Evolutionary conservation across 2,329 filamentous ascomycete species (phyloP), one percentile per base, ranked within the genome.

Genomic region (Trichoderma guizhouense): DNA sequence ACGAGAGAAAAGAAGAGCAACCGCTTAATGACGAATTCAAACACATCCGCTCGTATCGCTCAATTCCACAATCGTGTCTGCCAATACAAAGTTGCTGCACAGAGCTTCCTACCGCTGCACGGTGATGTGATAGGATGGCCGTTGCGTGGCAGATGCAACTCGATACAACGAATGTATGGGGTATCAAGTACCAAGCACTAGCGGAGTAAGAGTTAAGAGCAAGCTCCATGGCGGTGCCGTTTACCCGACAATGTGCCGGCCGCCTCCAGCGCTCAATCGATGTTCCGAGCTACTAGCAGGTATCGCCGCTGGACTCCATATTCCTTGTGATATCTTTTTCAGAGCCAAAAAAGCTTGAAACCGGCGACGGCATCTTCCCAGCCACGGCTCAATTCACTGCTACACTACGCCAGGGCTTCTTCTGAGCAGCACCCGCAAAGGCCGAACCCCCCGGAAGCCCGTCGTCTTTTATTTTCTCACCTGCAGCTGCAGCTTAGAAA

Each of bases 161-260:
- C 65, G 65, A 60, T 28, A 9, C 32, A n/a, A 6, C 15, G 15
- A 60, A 43, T 43, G 15, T 24, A 30, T 26, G 24, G 21, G 32
- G 60, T 62, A 62, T 18, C 18, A 58, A n/a, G 55, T 12, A 21
- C 28, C 5, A 60, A 58, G 53, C 28, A 14, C 36, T 18, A 58
- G 57, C 39, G 53, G 51, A 69, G 47, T 32, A 11, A 7, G 28
- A 64, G 43, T 21, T 32, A 11, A 7, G 28, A 64, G 43, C 30
- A 26, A 28, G 55, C 28, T 58, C 18, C 3, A 34, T 21, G 15
- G 47, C n/a, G 11, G 47, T 55, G 39, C 28, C 26, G 18, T 71
- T 74, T 53, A 68, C 51, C 76, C 76, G 76, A 76, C 18, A 43
- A 76, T 77, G 69, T 74, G 21, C 76, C 76, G 75, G 14, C 18